These are phyloP conservation scores for Rhodotorula sp. DNA, from an alignment of 1,284 basidiomycete genomes.

Conservation along the genomic window DNA sequence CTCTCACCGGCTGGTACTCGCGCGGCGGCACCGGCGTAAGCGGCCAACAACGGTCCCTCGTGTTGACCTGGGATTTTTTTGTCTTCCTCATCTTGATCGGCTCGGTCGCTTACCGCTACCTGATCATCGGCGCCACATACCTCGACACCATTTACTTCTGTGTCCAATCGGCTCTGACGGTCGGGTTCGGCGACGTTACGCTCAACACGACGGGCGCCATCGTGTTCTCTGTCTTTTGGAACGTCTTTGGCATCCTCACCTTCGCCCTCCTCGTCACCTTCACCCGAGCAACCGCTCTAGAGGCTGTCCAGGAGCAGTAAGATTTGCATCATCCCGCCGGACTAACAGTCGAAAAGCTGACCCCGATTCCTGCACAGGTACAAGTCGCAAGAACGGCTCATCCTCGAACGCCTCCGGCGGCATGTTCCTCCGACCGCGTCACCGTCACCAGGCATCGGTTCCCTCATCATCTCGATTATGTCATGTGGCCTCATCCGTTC, in stretches of 20 bases:
- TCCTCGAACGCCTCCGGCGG: not conserved
- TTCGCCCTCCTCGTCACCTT: constrained; percentile 63
- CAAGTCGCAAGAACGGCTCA: constrained; percentile 9
- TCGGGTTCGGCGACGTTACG: constrained; percentile 72
- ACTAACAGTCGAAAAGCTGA: not conserved
- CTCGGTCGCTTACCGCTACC: constrained; percentile 7
- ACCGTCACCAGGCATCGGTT: not conserved
- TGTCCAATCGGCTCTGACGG: constrained; percentile 20
- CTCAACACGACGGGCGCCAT: constrained; percentile 58
- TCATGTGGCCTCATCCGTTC: constrained; percentile 9
- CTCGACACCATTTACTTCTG: constrained; percentile 29
- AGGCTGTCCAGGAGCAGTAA: constrained; percentile 50
- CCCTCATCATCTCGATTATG: not conserved
- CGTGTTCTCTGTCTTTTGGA: constrained; percentile 45
- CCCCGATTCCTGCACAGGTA: not conserved
- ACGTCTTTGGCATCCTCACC: constrained; percentile 54
- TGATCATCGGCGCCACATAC: constrained; percentile 16
- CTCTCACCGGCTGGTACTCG: constrained; percentile 12
- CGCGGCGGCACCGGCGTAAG: constrained; percentile 16
- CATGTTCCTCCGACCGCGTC: too few relatives aligned
- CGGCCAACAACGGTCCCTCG: constrained; percentile 18
- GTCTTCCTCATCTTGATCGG: constrained; percentile 14
- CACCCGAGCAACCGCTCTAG: constrained; percentile 67
- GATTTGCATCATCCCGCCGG: not conserved
- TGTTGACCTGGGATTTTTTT: constrained; percentile 21